Percentiles rank a stretch among this genome's conserved stretches.
Evolutionary conservation across 2,329 filamentous ascomycete genomes (phyloP).

Genomic region (Pseudogymnoascus sp.): DNA sequence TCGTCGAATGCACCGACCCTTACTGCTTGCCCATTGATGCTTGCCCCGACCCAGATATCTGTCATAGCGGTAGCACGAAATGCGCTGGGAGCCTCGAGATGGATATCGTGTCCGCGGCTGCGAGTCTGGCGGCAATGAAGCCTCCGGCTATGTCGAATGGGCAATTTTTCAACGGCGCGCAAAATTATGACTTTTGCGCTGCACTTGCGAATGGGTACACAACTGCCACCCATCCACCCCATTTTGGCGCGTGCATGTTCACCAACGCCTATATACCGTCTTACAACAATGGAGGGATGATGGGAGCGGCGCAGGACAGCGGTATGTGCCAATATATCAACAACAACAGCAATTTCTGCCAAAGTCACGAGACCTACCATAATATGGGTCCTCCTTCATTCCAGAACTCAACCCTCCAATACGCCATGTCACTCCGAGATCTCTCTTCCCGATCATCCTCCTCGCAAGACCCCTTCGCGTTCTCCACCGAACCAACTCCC

Average conservation of each 20-base stretch:
- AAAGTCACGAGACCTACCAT: slow-evolving; percentile 8
- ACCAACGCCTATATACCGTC: slow-evolving; percentile 6
- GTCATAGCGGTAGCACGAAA: background rate
- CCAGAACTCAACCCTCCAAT: slow-evolving; percentile 9
- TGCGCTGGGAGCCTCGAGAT: background rate
- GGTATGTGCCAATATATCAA: slow-evolving; percentile 1
- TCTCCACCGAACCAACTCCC: slow-evolving; percentile 4
- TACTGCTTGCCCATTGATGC: background rate
- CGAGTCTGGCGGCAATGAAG: background rate
- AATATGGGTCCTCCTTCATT: background rate
- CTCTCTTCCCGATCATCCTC: background rate
- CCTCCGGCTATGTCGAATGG: background rate
- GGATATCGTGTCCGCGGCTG: background rate
- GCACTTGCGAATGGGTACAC: background rate
- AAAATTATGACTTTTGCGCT: background rate
- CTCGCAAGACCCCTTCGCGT: slow-evolving; percentile 3
- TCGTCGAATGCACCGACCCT: slow-evolving; percentile 2
- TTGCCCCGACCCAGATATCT: background rate
- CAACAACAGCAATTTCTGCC: slow-evolving; percentile 3
- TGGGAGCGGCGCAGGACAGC: background rate
- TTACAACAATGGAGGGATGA: background rate
- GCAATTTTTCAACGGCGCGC: background rate
- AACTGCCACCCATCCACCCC: background rate
- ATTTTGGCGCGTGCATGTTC: slow-evolving; percentile 1
- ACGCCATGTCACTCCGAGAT: slow-evolving; percentile 5